Evolutionary conservation across 1,139 yeast species (phyloP), one percentile per base, ranked within the genome.

Genomic region (Yamadazyma taylorii): DNA sequence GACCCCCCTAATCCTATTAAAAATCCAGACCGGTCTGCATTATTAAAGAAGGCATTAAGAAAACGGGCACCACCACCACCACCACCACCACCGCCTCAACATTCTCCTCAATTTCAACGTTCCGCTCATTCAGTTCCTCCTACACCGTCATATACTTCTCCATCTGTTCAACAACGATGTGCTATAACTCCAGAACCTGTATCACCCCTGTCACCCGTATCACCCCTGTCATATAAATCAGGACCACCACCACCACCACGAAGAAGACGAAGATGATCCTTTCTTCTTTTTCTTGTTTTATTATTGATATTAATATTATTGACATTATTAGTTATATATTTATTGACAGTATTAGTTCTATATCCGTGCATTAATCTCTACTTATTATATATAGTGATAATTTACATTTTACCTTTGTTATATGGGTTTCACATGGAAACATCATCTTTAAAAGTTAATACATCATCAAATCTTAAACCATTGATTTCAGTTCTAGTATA

Each of bases 371-470:
- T n/a, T n/a, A n/a, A n/a, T n/a, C n/a, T n/a, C n/a, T n/a, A n/a
- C 13, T 12, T 25, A 25, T 14, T 12, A 25, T n/a, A 25, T 5
- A 25, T 25, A 25, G 28, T 12, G 16, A 13, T 19, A 19, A 19
- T 19, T 19, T 5, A 19, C 21, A 19, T 8, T 6, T 19, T n/a
- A n/a, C n/a, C n/a, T n/a, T n/a, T n/a, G n/a, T n/a, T n/a, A n/a
- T n/a, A n/a, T n/a, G n/a, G n/a, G n/a, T n/a, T n/a, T 34, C 38
- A 81, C 79, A 81, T 77, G 45, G 79, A 81, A 26, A 83, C 79
- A 38, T 81, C 79, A 38, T 83, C 87, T 43, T 79, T 81, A 54
- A 88, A 87, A 37, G 80, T 75, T 48, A 88, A 64, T 21, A 83
- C 75, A 48, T 82, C 81, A 45, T 76, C 78, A 42, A 74, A 78